Base-by-base conservation (phyloP, 371 early-diverging fungal species). In the Mortierella polycephala region DNA sequence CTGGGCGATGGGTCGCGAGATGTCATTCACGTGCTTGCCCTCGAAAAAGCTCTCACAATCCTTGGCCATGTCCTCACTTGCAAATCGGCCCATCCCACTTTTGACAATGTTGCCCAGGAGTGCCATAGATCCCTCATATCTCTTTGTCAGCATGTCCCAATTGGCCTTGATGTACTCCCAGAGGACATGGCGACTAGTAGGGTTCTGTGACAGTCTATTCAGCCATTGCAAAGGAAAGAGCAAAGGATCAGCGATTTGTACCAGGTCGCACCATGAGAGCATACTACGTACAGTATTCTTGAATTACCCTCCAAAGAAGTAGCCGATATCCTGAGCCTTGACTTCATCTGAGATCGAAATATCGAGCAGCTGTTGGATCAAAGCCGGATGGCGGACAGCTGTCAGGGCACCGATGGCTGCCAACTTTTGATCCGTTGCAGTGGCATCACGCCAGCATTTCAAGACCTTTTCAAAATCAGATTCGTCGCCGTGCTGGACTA, bases 121-220 rank as follows among this genome's bases (percentile, higher is more conserved):
- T 50, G 88, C 84, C 77, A 94, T 83, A 11, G 93, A 89, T 16
- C 88, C 87, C 20, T 84, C 81, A 83, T 94, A 96, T 65, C 93
- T 90, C 44, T 82, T 71, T 57, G 83, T 81, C 39, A 98, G 75
- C 46, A 82, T 63, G 18, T 86, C 85, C 88, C 92, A 98, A 82
- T 94, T 92, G 37, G 82, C 63, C 63, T 86, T 86, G 76, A 96
- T 86, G 87, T 89, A 97, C 44, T 90, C 76, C 96, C 95, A 96
- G 57, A 96, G 71, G 16, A 84, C 61, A 44, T 91, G 87, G 63
- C 94, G 92, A 47, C 89, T 87, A 56, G 75, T 75, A 57, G 86
- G 71, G 81, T 93, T 89, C 62, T 72, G 84, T 51, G 54, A 88
- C 84, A 57, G 92, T 75, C 57, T 88, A 86, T 5, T 45, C 21